Evolutionary conservation across 495 filamentous ascomycete genomes (phyloP).

Genomic region (Aspergillus funiculosus): DNA sequence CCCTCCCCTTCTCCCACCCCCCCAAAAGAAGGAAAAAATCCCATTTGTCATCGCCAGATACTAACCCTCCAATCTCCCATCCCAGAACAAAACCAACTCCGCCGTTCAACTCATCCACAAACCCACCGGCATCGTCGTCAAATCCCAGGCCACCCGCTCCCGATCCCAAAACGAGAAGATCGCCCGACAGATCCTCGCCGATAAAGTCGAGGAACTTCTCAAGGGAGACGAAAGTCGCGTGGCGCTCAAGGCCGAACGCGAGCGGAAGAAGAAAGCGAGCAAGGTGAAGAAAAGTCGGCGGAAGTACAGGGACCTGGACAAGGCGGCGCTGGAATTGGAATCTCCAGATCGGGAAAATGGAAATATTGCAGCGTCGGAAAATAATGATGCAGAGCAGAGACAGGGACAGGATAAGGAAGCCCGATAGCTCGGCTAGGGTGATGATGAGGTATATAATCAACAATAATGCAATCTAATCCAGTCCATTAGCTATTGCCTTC

Average conservation of each 20-base stretch:
- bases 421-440: no score
- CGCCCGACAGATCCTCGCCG: constrained; percentile 70
- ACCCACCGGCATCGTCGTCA: constrained; percentile 83
- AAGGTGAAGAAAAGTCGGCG: constrained; percentile 58
- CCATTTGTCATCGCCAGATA: not conserved
- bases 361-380: constrained; percentile 41
- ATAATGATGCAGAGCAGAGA: constrained; percentile 1
- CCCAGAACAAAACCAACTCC: constrained; percentile 93
- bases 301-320: constrained; percentile 55
- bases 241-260: constrained; percentile 49
- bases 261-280: constrained; percentile 59
- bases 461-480: no score
- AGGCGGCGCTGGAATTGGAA: constrained; percentile 37
- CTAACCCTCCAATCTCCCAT: constrained; percentile 3
- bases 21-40: no score
- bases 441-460: no score
- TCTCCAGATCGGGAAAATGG: constrained; percentile 42
- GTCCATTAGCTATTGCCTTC: no score
- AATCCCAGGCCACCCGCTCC: constrained; percentile 85
- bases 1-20: not conserved
- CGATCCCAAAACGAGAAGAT: constrained; percentile 84
- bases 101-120: constrained; percentile 90
- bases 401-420: no score
- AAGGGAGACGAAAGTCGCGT: constrained; percentile 54
- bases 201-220: constrained; percentile 64